A percentile compares a stretch with the other conserved stretches of the same genome.
These are phyloP conservation scores for Omphalotus guepiniiformis DNA, from an alignment of 768 basidiomycete genomes.

Conservation along the genomic window DNA sequence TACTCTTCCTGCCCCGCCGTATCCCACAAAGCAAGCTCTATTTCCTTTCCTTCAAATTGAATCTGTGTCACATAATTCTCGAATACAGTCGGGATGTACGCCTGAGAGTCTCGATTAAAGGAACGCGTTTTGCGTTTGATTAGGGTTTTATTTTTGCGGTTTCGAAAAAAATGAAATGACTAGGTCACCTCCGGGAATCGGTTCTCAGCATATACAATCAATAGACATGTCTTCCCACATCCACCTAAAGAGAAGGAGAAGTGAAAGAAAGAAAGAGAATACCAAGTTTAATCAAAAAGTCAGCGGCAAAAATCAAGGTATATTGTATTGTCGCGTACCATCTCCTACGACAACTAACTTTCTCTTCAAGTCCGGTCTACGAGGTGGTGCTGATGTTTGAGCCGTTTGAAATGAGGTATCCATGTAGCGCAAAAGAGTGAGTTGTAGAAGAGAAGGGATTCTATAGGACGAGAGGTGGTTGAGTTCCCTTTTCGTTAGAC, in stretches of 20 bases:
- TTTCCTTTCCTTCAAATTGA: conserved; percentile 78
- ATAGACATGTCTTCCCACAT: conserved; percentile 91
- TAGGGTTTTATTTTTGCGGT: no score
- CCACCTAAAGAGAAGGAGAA: conserved; percentile 50
- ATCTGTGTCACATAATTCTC: conserved; percentile 92
- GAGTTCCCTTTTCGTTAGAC: no score
- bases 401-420: conserved; percentile 1
- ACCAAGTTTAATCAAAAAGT: neutral
- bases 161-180: no score
- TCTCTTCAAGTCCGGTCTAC: conserved; percentile 76
- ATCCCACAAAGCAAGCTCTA: conserved; percentile 98
- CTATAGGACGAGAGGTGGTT: no score
- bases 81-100: conserved; percentile 91
- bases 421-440: neutral
- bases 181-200: conserved; percentile 84
- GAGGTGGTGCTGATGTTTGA: conserved; percentile 1
- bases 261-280: conserved; percentile 2
- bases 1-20: conserved; percentile 98
- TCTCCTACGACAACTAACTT: conserved; percentile 89
- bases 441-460: neutral
- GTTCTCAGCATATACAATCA: conserved; percentile 96
- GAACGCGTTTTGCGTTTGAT: conserved; percentile 4
- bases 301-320: neutral
- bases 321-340: conserved; percentile 54
- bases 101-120: conserved; percentile 39